Evolutionary conservation across 139 green algal species (phyloP).

Genomic region (Parachlorella kessleri): DNA sequence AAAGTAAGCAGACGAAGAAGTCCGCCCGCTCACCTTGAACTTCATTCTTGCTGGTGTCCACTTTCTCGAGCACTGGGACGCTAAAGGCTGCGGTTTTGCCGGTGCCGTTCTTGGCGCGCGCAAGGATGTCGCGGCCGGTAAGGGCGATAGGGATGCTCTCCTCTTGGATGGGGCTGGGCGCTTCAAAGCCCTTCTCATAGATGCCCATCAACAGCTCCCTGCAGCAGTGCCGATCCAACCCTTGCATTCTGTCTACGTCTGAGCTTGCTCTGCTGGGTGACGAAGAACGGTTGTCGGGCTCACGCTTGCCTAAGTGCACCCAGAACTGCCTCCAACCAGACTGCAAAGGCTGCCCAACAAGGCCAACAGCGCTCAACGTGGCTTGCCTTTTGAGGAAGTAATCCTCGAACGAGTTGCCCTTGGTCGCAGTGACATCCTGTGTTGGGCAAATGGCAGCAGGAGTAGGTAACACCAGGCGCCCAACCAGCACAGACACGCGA

Average conservation of each 20-base stretch:
- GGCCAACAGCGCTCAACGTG: too few species aligned
- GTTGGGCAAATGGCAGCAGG: background rate
- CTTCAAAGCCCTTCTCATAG: slow-evolving; percentile 99
- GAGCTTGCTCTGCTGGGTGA: too few species aligned
- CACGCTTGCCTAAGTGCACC: too few species aligned
- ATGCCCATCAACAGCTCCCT: slow-evolving; percentile 98
- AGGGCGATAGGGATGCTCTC: slow-evolving; percentile 98
- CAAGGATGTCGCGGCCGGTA: slow-evolving; percentile 96
- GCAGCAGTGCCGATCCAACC: background rate
- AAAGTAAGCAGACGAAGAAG: too few species aligned
- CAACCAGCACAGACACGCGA: background rate
- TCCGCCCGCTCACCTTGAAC: slow-evolving; percentile 83
- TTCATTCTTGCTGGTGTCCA: slow-evolving; percentile 85
- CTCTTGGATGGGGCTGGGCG: slow-evolving; percentile 93
- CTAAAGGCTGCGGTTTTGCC: slow-evolving; percentile 99
- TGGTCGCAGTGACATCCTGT: slow-evolving; percentile 98
- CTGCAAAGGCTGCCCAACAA: too few species aligned
- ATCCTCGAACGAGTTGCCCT: slow-evolving; percentile 99
- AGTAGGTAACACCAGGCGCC: background rate
- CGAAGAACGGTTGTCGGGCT: too few species aligned
- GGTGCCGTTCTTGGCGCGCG: slow-evolving; percentile 99
- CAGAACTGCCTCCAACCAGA: too few species aligned
- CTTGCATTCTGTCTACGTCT: too few species aligned
- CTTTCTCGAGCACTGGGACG: slow-evolving; percentile 96
- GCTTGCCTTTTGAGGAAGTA: slow-evolving; percentile 99